Conservation (phyloP, 2,329 filamentous ascomycete genomes). For the Ustulina deusta region DNA sequence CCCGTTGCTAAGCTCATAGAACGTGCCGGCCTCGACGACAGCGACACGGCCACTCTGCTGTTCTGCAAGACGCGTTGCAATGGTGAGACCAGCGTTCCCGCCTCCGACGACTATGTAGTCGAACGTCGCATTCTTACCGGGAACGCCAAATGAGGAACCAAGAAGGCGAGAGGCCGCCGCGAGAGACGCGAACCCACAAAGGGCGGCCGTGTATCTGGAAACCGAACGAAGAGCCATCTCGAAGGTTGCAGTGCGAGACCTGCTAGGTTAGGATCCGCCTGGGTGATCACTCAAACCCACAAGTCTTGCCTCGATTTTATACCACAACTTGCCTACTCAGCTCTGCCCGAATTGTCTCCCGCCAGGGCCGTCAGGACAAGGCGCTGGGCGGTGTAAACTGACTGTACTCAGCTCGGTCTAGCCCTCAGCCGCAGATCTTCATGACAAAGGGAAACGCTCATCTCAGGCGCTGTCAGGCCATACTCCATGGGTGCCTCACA, state of each 20-base stretch:
- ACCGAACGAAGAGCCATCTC: background rate
- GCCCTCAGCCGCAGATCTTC: background rate
- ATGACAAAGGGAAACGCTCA: background rate
- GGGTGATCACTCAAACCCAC: background rate
- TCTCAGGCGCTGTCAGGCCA: background rate
- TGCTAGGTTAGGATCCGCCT: background rate
- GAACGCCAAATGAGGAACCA: constrained; percentile 14
- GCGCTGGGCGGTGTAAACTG: background rate
- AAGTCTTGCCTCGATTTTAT: background rate
- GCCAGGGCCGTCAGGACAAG: background rate
- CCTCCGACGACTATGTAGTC: constrained; percentile 28
- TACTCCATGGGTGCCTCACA: too few species aligned
- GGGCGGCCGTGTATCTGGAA: background rate
- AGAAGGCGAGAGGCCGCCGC: background rate
- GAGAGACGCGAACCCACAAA: constrained; percentile 2
- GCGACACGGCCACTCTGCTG: constrained; percentile 15
- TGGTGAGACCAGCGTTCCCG: constrained; percentile 12
- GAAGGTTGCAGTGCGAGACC: background rate
- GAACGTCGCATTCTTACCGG: constrained; percentile 10
- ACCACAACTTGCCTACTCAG: background rate
- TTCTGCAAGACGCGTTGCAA: constrained; percentile 11
- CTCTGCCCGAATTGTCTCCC: background rate
- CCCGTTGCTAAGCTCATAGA: constrained; percentile 15
- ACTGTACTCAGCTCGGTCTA: background rate
- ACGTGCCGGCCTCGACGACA: constrained; percentile 25